These are phyloP conservation scores for Neonectria hederae DNA, from an alignment of 2,329 filamentous ascomycete species.

Conservation along the genomic window DNA sequence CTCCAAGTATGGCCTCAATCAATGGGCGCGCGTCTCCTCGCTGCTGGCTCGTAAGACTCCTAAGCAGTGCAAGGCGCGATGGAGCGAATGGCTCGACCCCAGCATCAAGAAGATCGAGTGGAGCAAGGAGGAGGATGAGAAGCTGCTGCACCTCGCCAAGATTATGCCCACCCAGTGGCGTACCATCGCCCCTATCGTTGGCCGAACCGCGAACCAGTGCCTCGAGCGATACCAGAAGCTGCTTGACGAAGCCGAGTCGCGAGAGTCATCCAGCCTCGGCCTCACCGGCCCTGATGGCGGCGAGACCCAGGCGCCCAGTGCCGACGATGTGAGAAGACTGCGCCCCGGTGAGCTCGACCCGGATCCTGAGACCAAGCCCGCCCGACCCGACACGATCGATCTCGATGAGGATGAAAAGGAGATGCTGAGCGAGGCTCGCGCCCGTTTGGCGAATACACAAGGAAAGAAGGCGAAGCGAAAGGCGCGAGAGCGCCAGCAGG, in stretches of 20 bases:
- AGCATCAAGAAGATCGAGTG: slow-evolving; percentile 99
- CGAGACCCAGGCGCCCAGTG: slow-evolving; percentile 86
- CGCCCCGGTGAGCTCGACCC: slow-evolving; percentile 94
- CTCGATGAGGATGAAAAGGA: slow-evolving; percentile 99
- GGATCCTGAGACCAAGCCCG: slow-evolving; percentile 96
- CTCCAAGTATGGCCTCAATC: slow-evolving; percentile 93
- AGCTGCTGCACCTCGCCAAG: slow-evolving; percentile 94
- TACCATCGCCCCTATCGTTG: slow-evolving; percentile 96
- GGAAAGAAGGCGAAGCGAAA: slow-evolving; percentile 99
- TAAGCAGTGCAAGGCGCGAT: slow-evolving; percentile 99
- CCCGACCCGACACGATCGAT: slow-evolving; percentile 95
- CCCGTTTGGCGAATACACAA: slow-evolving; percentile 95
- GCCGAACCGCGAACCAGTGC: slow-evolving; percentile 95
- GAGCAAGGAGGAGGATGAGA: slow-evolving; percentile 99
- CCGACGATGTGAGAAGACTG: slow-evolving; percentile 89
- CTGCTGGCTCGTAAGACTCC: slow-evolving; percentile 96
- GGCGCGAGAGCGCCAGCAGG: slow-evolving; percentile 92
- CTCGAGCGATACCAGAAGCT: slow-evolving; percentile 97
- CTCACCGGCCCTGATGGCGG: slow-evolving; percentile 86
- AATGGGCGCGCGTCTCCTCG: slow-evolving; percentile 98
- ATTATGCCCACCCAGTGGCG: slow-evolving; percentile 99
- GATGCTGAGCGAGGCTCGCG: slow-evolving; percentile 97
- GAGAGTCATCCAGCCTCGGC: slow-evolving; percentile 84
- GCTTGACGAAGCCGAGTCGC: slow-evolving; percentile 92
- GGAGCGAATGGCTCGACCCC: slow-evolving; percentile 98